A percentile compares a stretch with the other conserved stretches of the same genome.
Conservation (phyloP, 1,284 basidiomycete species). For the Porogramme epimiltina region DNA sequence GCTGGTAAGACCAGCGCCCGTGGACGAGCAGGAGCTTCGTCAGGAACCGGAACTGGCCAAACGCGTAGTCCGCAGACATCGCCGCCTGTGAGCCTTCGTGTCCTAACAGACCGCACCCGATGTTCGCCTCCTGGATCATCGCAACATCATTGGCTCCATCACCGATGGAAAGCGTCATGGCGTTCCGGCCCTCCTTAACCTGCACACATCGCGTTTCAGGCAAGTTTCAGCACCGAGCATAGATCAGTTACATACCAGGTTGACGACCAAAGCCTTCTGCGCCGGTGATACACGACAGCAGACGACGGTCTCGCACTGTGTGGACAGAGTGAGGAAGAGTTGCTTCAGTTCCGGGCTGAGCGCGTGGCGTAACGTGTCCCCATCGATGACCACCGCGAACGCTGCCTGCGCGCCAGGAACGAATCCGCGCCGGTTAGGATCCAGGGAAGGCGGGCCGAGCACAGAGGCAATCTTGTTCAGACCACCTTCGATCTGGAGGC, state of each 20-base stretch:
- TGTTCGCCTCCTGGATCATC: constrained; percentile 98
- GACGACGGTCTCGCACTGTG: constrained; percentile 96
- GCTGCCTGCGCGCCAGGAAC: constrained; percentile 66
- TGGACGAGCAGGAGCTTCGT: constrained; percentile 94
- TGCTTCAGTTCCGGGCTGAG: constrained; percentile 78
- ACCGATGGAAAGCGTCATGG: constrained; percentile 96
- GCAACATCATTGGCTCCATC: constrained; percentile 97
- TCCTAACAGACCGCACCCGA: constrained; percentile 93
- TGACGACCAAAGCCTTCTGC: constrained; percentile 95
- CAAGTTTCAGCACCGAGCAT: not conserved
- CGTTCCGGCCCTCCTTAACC: constrained; percentile 94
- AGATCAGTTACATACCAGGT: constrained; percentile 61
- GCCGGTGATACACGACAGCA: constrained; percentile 97
- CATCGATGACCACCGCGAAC: constrained; percentile 96
- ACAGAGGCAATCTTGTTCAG: constrained; percentile 93
- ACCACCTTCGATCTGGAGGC: constrained; percentile 89
- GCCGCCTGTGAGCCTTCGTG: constrained; percentile 97
- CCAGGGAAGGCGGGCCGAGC: constrained; percentile 62
- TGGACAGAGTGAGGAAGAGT: constrained; percentile 89
- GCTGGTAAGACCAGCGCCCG: constrained; percentile 95
- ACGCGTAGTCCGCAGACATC: constrained; percentile 98
- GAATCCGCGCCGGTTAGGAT: constrained; percentile 64
- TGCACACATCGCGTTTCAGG: constrained; percentile 31
- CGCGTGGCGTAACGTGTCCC: constrained; percentile 88
- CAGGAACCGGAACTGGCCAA: constrained; percentile 95